Evolutionary conservation across 805 yeast species (phyloP), one percentile per base, ranked within the genome.

Genomic region (Jamesozyma piceae): DNA sequence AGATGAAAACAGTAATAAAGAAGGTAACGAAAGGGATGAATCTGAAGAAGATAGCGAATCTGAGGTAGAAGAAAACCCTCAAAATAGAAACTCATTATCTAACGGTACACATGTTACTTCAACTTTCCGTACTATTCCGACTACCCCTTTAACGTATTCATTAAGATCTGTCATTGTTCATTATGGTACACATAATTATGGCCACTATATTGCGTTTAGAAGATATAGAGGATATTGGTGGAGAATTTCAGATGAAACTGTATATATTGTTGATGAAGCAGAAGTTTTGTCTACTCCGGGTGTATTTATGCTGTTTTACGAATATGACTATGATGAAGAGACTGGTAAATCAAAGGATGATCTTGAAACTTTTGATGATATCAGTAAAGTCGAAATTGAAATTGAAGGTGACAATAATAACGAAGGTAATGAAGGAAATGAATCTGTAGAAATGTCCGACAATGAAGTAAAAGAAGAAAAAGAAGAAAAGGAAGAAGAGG

Each of bases 161-260:
- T 70, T 90, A 47, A 84, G 84, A 56, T 85, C 96, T 1, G 92
- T 85, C 1, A 84, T 90, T 36, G 80, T 90, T 1, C 98, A 90
- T 62, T 89, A 82, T 60, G 98, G 98, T 38, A 83, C 95, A 1
- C 97, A 92, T 54, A 88, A 90, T 54, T 92, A 87, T 59, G 98
- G 98, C n/a, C 98, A 90, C 62, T 90, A 90, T 58, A 84, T 90
- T 47, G 87, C 94, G 34, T 90, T 75, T 65, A 77, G 97, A 55
- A 81, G 78, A 54, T 73, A 67, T 44, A 74, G 95, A 50, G 92
- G 89, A 2, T 72, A 78, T 10, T 90, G 98, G 98, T 89, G 96
- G 95, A 75, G 95, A 58, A 81, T 89, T 17, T 82, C 92, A 52
- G 98, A 92, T 62, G 95, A 88, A 57, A 78, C 80, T 2, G 95